Conservation (phyloP, 768 basidiomycete genomes). For the Pisolithus marmoratus region DNA sequence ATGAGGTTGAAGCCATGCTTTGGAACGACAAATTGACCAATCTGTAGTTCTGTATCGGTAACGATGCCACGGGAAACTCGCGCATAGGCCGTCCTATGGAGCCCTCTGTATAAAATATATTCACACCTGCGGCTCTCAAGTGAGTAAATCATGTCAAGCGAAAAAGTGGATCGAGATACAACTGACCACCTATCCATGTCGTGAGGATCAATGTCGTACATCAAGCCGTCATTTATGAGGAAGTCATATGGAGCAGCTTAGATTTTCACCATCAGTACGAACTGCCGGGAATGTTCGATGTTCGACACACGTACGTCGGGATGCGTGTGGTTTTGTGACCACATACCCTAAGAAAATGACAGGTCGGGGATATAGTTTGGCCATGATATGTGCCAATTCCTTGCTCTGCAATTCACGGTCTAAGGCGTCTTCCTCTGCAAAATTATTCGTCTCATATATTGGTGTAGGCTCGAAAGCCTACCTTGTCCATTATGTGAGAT, state of each 20-base stretch:
- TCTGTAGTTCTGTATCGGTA: slow-evolving; percentile 87
- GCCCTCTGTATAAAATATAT: slow-evolving; percentile 80
- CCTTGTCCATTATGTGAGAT: slow-evolving; percentile 92
- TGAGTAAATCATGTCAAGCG: neutral
- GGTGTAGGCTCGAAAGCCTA: slow-evolving; percentile 21
- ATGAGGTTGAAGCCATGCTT: slow-evolving; percentile 44
- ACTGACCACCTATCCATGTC: slow-evolving; percentile 67
- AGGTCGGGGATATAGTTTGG: slow-evolving; percentile 60
- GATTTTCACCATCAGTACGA: slow-evolving; percentile 7
- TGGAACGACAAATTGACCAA: slow-evolving; percentile 80
- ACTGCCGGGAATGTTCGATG: neutral
- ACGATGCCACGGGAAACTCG: slow-evolving; percentile 77
- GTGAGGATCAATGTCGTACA: slow-evolving; percentile 74
- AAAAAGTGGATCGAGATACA: neutral
- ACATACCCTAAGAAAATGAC: slow-evolving; percentile 81
- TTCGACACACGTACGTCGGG: slow-evolving; percentile 45
- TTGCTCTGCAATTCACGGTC: slow-evolving; percentile 83
- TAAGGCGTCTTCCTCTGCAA: slow-evolving; percentile 76
- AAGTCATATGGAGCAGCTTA: slow-evolving; percentile 73
- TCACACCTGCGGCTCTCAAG: slow-evolving; percentile 57
- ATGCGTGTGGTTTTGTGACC: slow-evolving; percentile 61
- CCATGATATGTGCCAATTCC: slow-evolving; percentile 77
- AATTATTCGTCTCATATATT: neutral
- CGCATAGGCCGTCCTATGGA: slow-evolving; percentile 78
- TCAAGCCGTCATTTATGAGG: slow-evolving; percentile 67